phyloP scores from a whole-genome alignment of 139 green algal genomes.

The Coelastrella sp. region DNA sequence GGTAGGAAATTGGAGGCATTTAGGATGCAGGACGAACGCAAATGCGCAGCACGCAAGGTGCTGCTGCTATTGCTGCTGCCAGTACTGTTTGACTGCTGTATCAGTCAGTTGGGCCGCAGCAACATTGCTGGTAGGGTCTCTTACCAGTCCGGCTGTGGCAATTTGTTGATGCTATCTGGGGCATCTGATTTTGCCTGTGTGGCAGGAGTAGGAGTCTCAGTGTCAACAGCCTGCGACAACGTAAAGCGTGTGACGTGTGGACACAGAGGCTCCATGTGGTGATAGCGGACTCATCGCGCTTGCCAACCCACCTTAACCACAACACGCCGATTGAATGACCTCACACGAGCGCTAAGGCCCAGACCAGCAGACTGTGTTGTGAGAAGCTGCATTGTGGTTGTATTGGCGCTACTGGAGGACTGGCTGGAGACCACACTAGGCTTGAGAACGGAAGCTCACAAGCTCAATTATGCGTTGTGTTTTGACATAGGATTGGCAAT shows the following conservation, averaged over 20 bases:
- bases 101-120: not conserved
- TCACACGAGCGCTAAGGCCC: not conserved
- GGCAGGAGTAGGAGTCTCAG: not conserved
- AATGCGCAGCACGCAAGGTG: not conserved
- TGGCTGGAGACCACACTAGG: too few species aligned
- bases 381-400: not conserved
- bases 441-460: too few species aligned
- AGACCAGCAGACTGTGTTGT: not conserved
- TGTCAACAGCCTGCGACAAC: conserved; percentile 1
- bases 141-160: conserved; percentile 29
- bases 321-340: not conserved
- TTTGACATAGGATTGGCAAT: too few species aligned
- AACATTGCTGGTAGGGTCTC: not conserved
- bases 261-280: not conserved
- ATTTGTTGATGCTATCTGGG: conserved; percentile 5
- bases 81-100: not conserved
- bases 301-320: not conserved
- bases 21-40: not conserved
- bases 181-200: not conserved
- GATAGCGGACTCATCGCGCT: not conserved
- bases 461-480: too few species aligned
- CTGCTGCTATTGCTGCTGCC: not conserved
- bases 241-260: conserved; percentile 4
- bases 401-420: conserved; percentile 1
- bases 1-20: not conserved